Evolutionary conservation across 805 yeast genomes (phyloP).

Genomic region (Zygoascus ofunaensis): DNA sequence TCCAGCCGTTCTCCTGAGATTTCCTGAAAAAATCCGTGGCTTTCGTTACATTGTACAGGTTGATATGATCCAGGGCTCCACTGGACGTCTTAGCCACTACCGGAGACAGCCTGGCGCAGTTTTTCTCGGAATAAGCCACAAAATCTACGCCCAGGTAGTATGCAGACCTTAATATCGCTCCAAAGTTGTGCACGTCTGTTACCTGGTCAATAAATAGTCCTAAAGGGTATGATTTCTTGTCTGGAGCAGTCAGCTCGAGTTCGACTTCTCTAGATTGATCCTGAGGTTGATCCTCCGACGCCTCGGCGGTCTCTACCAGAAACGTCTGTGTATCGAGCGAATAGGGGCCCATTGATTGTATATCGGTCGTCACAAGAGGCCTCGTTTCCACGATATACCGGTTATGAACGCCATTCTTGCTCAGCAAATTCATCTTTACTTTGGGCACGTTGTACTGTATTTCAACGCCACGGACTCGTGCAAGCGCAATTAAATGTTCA

Average conservation of each 20-base stretch:
- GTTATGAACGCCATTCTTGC: conserved; percentile 69
- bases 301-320: neutral
- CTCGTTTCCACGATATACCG: conserved; percentile 66
- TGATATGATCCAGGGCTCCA: conserved; percentile 73
- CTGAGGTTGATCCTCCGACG: neutral
- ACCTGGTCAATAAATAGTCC: conserved; percentile 72
- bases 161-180: conserved; percentile 73
- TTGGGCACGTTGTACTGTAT: conserved; percentile 29
- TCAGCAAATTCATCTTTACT: conserved; percentile 49
- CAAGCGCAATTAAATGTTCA: conserved; percentile 39
- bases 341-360: conserved; percentile 26
- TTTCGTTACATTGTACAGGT: conserved; percentile 47
- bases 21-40: conserved; percentile 55
- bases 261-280: too few relatives aligned
- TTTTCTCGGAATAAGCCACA: conserved; percentile 55
- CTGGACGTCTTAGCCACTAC: conserved; percentile 72
- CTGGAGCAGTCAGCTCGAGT: conserved; percentile 9
- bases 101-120: conserved; percentile 69
- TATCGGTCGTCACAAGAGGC: conserved; percentile 34
- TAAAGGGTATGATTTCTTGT: conserved; percentile 37
- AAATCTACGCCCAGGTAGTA: conserved; percentile 78
- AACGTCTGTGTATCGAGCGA: conserved; percentile 2
- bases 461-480: conserved; percentile 36
- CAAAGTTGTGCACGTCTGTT: conserved; percentile 81
- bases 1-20: conserved; percentile 57